Percentiles rank a stretch among this genome's conserved stretches.
Evolutionary conservation across 2,329 filamentous ascomycete species (phyloP).

Genomic region (Pyricularia grisea): DNA sequence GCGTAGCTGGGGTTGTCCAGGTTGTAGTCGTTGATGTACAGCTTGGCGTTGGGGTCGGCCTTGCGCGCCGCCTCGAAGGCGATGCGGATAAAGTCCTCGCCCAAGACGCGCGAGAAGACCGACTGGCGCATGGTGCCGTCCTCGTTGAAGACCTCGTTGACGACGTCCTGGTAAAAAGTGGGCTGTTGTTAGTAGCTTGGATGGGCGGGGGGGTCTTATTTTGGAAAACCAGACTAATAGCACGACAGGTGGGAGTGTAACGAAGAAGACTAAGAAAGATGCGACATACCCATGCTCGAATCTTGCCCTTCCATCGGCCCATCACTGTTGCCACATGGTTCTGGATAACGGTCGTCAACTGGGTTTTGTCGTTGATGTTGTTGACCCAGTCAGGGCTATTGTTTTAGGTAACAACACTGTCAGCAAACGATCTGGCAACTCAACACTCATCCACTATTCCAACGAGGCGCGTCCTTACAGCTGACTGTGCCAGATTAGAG

Average conservation of each 20-base stretch:
- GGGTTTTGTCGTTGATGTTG: conserved; percentile 1
- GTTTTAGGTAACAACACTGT: not conserved
- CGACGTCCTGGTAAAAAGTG: conserved; percentile 34
- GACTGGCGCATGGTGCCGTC: conserved; percentile 48
- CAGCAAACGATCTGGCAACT: conserved; percentile 4
- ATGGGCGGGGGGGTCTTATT: not conserved
- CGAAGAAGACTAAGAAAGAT: too few relatives aligned
- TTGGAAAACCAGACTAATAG: too few relatives aligned
- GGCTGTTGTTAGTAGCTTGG: not conserved
- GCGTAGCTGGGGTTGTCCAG: conserved; percentile 49
- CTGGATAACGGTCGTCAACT: not conserved
- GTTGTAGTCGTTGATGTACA: conserved; percentile 72
- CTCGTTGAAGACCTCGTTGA: conserved; percentile 57
- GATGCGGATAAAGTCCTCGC: conserved; percentile 60
- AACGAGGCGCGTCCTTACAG: conserved; percentile 19
- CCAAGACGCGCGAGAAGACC: conserved; percentile 59
- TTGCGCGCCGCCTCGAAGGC: conserved; percentile 59
- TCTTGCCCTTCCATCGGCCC: conserved; percentile 41
- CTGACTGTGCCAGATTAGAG: conserved; percentile 48
- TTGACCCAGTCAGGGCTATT: conserved; percentile 22
- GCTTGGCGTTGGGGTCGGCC: conserved; percentile 56
- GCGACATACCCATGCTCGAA: conserved; percentile 40
- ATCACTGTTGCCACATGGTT: not conserved
- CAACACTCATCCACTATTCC: not conserved
- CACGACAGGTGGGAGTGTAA: too few relatives aligned